Evolutionary conservation across 441 rosid species (phyloP), one percentile per base, ranked within the genome.

Genomic region (Capsella rubella): DNA sequence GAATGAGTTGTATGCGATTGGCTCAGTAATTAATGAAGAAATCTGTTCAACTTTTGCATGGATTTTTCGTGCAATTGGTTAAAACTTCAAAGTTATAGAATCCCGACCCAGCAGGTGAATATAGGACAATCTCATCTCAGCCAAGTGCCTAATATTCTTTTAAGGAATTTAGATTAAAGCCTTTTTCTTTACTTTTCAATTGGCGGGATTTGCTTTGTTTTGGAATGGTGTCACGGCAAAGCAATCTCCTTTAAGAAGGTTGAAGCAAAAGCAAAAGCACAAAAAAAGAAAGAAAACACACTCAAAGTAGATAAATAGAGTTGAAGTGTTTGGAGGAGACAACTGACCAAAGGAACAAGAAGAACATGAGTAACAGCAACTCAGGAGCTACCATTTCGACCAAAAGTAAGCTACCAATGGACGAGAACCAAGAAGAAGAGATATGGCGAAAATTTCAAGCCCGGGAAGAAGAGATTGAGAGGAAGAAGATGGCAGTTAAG

Each of bases 381-480:
- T 54, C 13, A 56, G 83, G 68, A 78, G 70, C 29, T 72, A 77
- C 71, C 56, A 50, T 42, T 28, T 62, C 39, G n/a, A 47, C 35
- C 57, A 71, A 79, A 25, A 82, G 83, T 55, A 87, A 83, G 79
- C 63, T 74, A 65, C 67, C 88, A 54, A 56, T 68, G 64, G 91
- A 84, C 12, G 92, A 85, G 53, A 82, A 74, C 9, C 89, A 80
- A 50, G 94, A 85, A 1, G 89, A 84, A 46, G 92, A 86, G 67
- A 52, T 76, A 9, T 80, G 89, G 67, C 35, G 29, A 82, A 78
- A 58, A 13, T 64, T 90, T 58, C 89, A 87, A 76, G 91, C 93
- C 6, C 75, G 78, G 76, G 98, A 93, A 84, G 95, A 93, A 57
- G 95, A 89, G 86, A 90, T 90, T 15, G 88, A 86, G 78, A 84